Conservation (phyloP, 2,329 filamentous ascomycete genomes). For the Talaromyces funiculosus region DNA sequence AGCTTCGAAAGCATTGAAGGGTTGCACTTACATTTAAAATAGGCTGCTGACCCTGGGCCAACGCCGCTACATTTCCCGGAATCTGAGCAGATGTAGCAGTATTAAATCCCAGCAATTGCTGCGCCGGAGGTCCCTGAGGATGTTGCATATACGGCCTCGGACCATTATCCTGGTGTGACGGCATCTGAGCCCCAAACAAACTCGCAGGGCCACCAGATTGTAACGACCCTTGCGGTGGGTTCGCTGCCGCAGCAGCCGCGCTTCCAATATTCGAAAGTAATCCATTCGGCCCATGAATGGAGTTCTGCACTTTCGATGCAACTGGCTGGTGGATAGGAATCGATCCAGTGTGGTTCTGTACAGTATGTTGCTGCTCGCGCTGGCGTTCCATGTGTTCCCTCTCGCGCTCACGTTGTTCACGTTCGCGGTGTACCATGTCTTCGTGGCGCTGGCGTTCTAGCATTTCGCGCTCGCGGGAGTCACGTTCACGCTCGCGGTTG, state of each 20-base stretch:
- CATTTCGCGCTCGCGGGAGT: constrained; percentile 51
- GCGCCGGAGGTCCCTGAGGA: constrained; percentile 49
- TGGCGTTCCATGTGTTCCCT: constrained; percentile 56
- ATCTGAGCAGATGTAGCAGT: constrained; percentile 40
- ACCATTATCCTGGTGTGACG: constrained; percentile 49
- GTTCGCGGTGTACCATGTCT: constrained; percentile 52
- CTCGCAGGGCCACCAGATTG: constrained; percentile 56
- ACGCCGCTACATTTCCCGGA: constrained; percentile 49
- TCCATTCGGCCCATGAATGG: constrained; percentile 88
- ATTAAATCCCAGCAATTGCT: constrained; percentile 48
- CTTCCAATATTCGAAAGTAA: constrained; percentile 69
- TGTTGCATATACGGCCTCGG: constrained; percentile 59
- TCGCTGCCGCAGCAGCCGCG: constrained; percentile 45
- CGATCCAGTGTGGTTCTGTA: constrained; percentile 81
- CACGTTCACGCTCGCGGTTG: constrained; percentile 43
- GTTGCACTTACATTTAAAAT: constrained; percentile 59
- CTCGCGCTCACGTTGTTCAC: constrained; percentile 46
- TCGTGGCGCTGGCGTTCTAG: constrained; percentile 49
- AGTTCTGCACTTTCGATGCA: constrained; percentile 69
- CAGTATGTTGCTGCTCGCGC: constrained; percentile 55
- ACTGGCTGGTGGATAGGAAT: constrained; percentile 93
- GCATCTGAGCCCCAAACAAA: constrained; percentile 65
- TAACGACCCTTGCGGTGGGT: constrained; percentile 50
- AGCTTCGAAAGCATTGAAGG: too few species aligned
- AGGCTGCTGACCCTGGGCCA: constrained; percentile 75